Base-by-base conservation (phyloP, 805 yeast genomes). In the Naumovozyma dairenensis region DNA sequence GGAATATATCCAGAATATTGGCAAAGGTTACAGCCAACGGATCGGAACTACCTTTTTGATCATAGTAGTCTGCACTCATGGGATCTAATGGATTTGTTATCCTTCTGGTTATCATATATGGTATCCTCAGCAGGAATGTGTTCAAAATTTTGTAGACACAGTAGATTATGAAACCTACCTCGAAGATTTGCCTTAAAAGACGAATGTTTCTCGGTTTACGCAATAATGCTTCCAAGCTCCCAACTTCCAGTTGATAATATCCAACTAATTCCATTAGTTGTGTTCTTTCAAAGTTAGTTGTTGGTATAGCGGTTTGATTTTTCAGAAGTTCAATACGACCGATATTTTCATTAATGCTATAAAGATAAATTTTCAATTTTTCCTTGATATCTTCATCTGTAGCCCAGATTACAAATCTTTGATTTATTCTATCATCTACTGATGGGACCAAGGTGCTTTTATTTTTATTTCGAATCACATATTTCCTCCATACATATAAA, bases 1-100 rank as follows among this genome's bases (percentile, higher is more conserved):
- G 33, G 15, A 61, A 36, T 7, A 62, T 34, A 35, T 58, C 55
- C 7, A 62, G 30, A 1, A 62, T 38, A 13, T 57, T 58, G 1
- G 61, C 55, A 1, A 63, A 27, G 1, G 67, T 60, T 3, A 62
- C 51, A 6, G 65, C 65, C 19, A 63, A 33, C 2, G 67, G 67
- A 42, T 63, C 69, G 3, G 55, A 37, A 16, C 26, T 30, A 31
- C 43, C 43, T 28, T 35, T 34, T 25, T 40, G 38, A 12, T 37
- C 34, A 26, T 43, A 49, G 33, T 34, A 33, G 18, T 49, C 46
- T 16, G 37, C 46, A 6, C 40, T 20, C n/a, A n/a, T n/a, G 25
- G 38, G 40, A 24, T 53, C 54, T 4, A 31, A 19, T 10, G 57
- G 52, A 34, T 35, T 27, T 14, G 34, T 28, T 2, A 43, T 15